A percentile compares a stretch with the other conserved stretches of the same genome.
These are phyloP conservation scores for Sclerospora graminicola DNA, from an alignment of 352 stramenopile species.

Conservation along the genomic window DNA sequence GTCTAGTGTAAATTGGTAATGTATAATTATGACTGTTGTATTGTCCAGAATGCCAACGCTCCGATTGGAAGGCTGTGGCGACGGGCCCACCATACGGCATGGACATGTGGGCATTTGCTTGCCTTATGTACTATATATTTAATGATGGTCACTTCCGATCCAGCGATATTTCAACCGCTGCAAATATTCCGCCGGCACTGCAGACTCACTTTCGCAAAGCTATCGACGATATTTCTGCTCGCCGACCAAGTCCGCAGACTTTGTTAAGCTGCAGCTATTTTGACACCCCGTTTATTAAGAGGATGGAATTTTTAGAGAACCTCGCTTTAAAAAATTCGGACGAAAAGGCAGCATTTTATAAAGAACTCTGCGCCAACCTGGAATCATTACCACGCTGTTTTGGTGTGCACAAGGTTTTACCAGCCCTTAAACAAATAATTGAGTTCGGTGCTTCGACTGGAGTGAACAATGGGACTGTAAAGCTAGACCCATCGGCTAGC, in stretches of 20 bases:
- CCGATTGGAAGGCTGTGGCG: slow-evolving; percentile 58
- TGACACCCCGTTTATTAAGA: slow-evolving; percentile 87
- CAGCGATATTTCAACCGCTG: slow-evolving; percentile 40
- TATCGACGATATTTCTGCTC: slow-evolving; percentile 50
- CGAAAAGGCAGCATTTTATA: slow-evolving; percentile 91
- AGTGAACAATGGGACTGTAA: slow-evolving; percentile 48
- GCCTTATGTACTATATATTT: slow-evolving; percentile 68
- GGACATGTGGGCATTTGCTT: slow-evolving; percentile 73
- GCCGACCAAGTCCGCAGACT: slow-evolving; percentile 76
- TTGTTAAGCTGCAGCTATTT: slow-evolving; percentile 87
- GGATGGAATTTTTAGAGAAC: slow-evolving; percentile 92
- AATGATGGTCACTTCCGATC: slow-evolving; percentile 56
- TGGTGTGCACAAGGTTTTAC: slow-evolving; percentile 82
- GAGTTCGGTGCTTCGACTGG: slow-evolving; percentile 59
- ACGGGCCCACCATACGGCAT: slow-evolving; percentile 40
- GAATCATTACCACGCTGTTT: slow-evolving; percentile 54
- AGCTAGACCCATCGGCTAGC: slow-evolving; percentile 75
- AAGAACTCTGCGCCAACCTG: slow-evolving; percentile 80
- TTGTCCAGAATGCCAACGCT: slow-evolving; percentile 62
- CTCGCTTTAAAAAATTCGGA: slow-evolving; percentile 88
- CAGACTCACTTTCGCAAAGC: slow-evolving; percentile 72
- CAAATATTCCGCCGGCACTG: slow-evolving; percentile 60
- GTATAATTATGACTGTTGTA: slow-evolving; percentile 5
- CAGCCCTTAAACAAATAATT: slow-evolving; percentile 71
- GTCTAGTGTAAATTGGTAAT: background rate